phyloP scores from a whole-genome alignment of 371 early-diverging fungal genomes.

The Rhizopus sp. region DNA sequence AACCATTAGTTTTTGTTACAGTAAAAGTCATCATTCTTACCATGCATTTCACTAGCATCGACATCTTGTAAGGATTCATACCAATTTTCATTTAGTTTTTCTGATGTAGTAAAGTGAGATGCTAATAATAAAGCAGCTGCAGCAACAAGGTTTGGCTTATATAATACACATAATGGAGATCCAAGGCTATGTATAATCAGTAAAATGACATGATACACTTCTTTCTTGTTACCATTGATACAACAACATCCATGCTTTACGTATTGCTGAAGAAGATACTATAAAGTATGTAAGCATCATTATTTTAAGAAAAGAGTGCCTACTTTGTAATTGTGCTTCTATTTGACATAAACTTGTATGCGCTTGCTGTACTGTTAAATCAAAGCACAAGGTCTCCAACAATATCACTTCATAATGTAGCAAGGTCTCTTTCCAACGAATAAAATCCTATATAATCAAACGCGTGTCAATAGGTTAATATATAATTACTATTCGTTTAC shows the following conservation, averaged over 20 bases:
- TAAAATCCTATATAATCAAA: conserved; percentile 56
- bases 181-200: conserved; percentile 26
- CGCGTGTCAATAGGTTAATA: not conserved
- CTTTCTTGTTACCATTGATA: conserved; percentile 52
- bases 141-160: conserved; percentile 38
- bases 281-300: conserved; percentile 1
- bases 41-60: conserved; percentile 30
- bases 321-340: conserved; percentile 38
- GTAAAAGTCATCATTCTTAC: no score
- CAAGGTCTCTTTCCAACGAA: conserved; percentile 71
- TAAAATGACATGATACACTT: not conserved
- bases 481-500: conserved; percentile 18
- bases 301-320: not conserved
- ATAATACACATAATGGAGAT: conserved; percentile 37
- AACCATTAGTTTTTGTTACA: not conserved
- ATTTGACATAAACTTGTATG: conserved; percentile 58
- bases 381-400: conserved; percentile 78
- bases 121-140: conserved; percentile 41
- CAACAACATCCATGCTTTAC: conserved; percentile 68
- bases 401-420: conserved; percentile 69
- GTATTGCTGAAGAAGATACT: conserved; percentile 50
- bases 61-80: conserved; percentile 28
- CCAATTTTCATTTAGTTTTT: conserved; percentile 28
- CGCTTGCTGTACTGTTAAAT: conserved; percentile 74
- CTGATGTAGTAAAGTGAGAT: conserved; percentile 20